Evolutionary conservation across 2,329 filamentous ascomycete genomes (phyloP).

Genomic region (Clarireedia monteithiana): DNA sequence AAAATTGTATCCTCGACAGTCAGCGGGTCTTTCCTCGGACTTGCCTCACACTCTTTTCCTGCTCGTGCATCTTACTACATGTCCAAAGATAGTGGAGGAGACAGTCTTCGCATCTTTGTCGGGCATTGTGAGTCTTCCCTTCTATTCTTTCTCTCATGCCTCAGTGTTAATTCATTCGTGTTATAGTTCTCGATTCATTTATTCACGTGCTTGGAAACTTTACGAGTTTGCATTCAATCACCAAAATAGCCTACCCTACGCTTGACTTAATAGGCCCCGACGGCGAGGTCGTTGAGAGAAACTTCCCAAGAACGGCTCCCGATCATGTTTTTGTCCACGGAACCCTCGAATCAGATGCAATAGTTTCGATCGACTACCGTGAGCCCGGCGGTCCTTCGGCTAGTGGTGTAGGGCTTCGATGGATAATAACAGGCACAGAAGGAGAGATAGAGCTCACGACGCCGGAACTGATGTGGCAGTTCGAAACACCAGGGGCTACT

Average conservation of each 20-base stretch:
- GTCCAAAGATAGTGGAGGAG: background rate
- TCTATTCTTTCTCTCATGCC: background rate
- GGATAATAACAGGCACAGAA: background rate
- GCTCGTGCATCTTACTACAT: background rate
- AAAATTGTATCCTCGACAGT: constrained; percentile 24
- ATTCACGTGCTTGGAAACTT: constrained; percentile 30
- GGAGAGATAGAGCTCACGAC: background rate
- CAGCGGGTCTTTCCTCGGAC: background rate
- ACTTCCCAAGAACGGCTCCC: constrained; percentile 25
- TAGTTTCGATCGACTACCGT: constrained; percentile 23
- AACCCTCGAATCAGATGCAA: constrained; percentile 25
- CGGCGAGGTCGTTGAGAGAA: constrained; percentile 21
- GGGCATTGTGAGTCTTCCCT: background rate
- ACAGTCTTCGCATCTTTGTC: background rate
- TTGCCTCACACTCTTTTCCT: background rate
- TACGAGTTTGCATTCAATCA: constrained; percentile 18
- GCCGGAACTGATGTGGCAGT: background rate
- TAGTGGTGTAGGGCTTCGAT: background rate
- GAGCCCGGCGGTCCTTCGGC: background rate
- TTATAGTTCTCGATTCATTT: constrained; percentile 26
- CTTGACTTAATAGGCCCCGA: constrained; percentile 9
- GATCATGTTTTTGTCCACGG: constrained; percentile 33
- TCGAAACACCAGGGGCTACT: background rate
- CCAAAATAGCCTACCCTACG: constrained; percentile 18
- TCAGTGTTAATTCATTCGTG: background rate